Percentiles rank a stretch among this genome's conserved stretches.
Conservation (phyloP, 164 flowering plant genomes). For the Paratinospora sagittata region DNA sequence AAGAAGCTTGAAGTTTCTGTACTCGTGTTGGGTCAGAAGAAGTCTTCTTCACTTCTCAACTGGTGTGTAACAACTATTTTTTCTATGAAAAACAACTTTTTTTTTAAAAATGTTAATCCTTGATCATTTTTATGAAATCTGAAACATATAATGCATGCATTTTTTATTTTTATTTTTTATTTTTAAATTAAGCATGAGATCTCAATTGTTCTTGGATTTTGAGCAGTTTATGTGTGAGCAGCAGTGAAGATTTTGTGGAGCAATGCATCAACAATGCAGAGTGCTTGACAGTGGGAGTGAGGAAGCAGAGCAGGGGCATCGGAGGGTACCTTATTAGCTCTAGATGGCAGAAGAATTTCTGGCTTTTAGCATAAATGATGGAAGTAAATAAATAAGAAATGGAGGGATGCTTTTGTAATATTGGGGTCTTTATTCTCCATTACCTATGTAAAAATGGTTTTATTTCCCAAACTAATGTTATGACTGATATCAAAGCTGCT, state of each 20-base stretch:
- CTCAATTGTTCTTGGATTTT: neutral
- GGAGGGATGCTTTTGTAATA: constrained; percentile 5
- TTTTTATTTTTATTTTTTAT: too few relatives aligned
- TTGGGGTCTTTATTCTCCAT: neutral
- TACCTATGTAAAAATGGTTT: neutral
- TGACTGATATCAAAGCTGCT: constrained; percentile 1
- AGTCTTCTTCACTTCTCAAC: constrained; percentile 48
- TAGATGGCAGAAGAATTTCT: constrained; percentile 90
- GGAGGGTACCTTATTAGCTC: constrained; percentile 87
- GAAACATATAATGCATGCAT: neutral
- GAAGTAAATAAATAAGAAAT: neutral
- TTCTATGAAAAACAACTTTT: neutral
- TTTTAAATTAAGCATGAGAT: too few relatives aligned
- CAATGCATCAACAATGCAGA: constrained; percentile 70
- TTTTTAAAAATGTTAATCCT: neutral
- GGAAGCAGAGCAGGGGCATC: constrained; percentile 65
- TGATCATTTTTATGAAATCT: too few relatives aligned
- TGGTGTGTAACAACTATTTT: constrained; percentile 53
- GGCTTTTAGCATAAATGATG: constrained; percentile 42
- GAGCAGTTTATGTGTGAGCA: constrained; percentile 50
- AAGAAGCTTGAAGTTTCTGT: constrained; percentile 90
- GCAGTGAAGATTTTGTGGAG: constrained; percentile 66
- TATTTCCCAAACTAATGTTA: neutral
- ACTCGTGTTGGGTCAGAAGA: constrained; percentile 73
- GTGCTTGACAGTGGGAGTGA: constrained; percentile 76